A percentile compares a stretch with the other conserved stretches of the same genome.
These are phyloP conservation scores for Cornus controversa DNA, from an alignment of 148 eudicot species.

Conservation along the genomic window DNA sequence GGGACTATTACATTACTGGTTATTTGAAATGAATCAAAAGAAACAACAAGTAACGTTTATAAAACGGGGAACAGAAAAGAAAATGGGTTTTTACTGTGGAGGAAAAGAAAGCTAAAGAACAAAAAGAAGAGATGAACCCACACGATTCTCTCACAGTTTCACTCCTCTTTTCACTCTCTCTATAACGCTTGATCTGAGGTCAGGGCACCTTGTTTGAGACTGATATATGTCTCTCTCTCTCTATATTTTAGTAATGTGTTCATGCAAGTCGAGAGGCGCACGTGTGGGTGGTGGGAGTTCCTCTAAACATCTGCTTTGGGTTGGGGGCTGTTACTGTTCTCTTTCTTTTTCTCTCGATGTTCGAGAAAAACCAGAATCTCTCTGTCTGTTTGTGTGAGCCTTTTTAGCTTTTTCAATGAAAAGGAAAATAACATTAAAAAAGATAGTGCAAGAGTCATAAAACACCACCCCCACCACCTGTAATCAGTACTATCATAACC, in stretches of 20 bases:
- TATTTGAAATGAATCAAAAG: not conserved
- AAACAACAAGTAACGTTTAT: not conserved
- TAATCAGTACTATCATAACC: too few species aligned
- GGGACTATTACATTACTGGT: not conserved
- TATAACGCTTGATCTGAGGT: conserved; percentile 10
- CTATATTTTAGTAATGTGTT: not conserved
- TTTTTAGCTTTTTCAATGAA: too few species aligned
- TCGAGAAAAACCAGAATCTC: too few species aligned
- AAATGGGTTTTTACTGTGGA: not conserved
- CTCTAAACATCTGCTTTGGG: too few species aligned
- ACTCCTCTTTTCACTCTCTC: conserved; percentile 9
- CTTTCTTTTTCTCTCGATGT: too few species aligned
- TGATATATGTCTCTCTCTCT: not conserved
- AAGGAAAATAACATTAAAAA: too few species aligned
- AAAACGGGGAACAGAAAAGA: not conserved
- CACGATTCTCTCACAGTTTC: conserved; percentile 14
- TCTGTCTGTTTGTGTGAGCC: too few species aligned
- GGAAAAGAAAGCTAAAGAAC: not conserved
- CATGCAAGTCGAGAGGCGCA: conserved; percentile 40
- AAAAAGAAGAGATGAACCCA: conserved; percentile 8
- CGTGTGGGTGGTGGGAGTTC: conserved; percentile 55
- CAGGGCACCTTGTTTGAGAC: conserved; percentile 19
- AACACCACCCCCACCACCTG: too few species aligned
- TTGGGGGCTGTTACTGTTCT: too few species aligned
- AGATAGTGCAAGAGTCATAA: too few species aligned